These are phyloP conservation scores for Raphidocelis subcapitata DNA, from an alignment of 139 green algal species.

Conservation along the genomic window DNA sequence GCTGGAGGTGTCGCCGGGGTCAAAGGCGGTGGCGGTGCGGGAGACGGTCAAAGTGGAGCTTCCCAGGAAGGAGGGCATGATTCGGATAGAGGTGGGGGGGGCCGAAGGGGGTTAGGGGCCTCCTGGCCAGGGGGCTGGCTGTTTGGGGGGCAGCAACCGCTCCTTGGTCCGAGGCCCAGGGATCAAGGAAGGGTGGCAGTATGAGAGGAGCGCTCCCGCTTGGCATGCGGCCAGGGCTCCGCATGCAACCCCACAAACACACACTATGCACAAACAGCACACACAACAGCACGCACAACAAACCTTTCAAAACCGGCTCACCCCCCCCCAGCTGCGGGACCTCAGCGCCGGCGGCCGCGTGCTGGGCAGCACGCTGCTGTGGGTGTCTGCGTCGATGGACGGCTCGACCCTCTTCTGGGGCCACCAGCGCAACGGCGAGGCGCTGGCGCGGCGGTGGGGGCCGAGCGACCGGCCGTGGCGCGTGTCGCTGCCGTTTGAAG, in stretches of 20 bases:
- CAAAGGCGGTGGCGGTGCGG: not conserved
- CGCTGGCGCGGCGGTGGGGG: slow-evolving; percentile 11
- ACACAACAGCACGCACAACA: too few species aligned
- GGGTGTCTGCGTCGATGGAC: slow-evolving; percentile 40
- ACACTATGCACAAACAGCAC: too few species aligned
- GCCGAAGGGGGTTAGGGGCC: not conserved
- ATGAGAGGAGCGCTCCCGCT: too few species aligned
- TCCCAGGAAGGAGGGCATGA: slow-evolving; percentile 40
- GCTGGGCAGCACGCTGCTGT: slow-evolving; percentile 31
- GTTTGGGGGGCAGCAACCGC: too few species aligned
- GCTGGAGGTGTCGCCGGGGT: not conserved
- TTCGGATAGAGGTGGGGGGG: slow-evolving; percentile 28
- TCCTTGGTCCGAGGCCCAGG: too few species aligned
- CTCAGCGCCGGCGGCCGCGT: not conserved
- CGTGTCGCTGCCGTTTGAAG: slow-evolving; percentile 37
- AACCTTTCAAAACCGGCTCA: too few species aligned
- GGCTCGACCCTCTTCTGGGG: slow-evolving; percentile 52
- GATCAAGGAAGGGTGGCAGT: too few species aligned
- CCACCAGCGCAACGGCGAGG: slow-evolving; percentile 10
- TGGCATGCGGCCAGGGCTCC: too few species aligned
- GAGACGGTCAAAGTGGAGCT: slow-evolving; percentile 30
- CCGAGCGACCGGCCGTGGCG: slow-evolving; percentile 1
- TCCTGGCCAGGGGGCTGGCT: not conserved
- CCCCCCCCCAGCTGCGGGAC: not conserved
- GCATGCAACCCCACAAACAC: too few species aligned